phyloP scores from a whole-genome alignment of 164 flowering plant species.

The Taxillus chinensis region DNA sequence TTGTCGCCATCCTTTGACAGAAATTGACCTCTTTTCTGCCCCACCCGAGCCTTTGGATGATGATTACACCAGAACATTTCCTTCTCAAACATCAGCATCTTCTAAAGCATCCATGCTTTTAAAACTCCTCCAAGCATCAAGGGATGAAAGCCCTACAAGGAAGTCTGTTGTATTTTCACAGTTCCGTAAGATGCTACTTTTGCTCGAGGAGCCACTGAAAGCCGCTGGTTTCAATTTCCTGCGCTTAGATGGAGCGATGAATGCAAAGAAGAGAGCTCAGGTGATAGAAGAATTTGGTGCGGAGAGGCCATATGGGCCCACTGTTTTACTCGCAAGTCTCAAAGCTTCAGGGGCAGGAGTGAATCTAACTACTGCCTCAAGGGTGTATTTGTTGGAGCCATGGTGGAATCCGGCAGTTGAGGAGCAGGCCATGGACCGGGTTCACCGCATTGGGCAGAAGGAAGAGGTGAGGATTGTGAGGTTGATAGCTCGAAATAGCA shows the following conservation, averaged over 20 bases:
- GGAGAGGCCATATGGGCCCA: slow-evolving; percentile 29
- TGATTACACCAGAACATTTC: slow-evolving; percentile 2
- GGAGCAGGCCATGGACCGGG: slow-evolving; percentile 94
- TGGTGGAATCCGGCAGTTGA: slow-evolving; percentile 99
- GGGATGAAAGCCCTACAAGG: slow-evolving; percentile 29
- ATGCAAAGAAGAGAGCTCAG: slow-evolving; percentile 49
- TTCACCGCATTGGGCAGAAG: slow-evolving; percentile 84
- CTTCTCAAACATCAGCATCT: slow-evolving; percentile 21
- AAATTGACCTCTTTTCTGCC: slow-evolving; percentile 60
- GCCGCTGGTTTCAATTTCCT: slow-evolving; percentile 60
- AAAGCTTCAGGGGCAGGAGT: slow-evolving; percentile 77
- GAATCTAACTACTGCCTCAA: slow-evolving; percentile 75
- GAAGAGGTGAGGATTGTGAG: slow-evolving; percentile 71
- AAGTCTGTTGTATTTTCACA: slow-evolving; percentile 89
- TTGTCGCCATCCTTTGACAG: slow-evolving; percentile 59
- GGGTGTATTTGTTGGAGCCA: slow-evolving; percentile 79
- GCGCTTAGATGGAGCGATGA: slow-evolving; percentile 78
- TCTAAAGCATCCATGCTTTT: slow-evolving; percentile 66
- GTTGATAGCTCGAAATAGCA: slow-evolving; percentile 56
- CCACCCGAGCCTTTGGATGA: slow-evolving; percentile 41
- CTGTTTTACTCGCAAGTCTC: slow-evolving; percentile 70
- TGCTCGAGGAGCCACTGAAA: slow-evolving; percentile 66
- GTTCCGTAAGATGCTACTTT: slow-evolving; percentile 65
- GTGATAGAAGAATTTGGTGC: slow-evolving; percentile 53
- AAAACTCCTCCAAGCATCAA: slow-evolving; percentile 38